Base-by-base conservation (phyloP, 2,329 filamentous ascomycete species). In the Ceratocystis albifundus region DNA sequence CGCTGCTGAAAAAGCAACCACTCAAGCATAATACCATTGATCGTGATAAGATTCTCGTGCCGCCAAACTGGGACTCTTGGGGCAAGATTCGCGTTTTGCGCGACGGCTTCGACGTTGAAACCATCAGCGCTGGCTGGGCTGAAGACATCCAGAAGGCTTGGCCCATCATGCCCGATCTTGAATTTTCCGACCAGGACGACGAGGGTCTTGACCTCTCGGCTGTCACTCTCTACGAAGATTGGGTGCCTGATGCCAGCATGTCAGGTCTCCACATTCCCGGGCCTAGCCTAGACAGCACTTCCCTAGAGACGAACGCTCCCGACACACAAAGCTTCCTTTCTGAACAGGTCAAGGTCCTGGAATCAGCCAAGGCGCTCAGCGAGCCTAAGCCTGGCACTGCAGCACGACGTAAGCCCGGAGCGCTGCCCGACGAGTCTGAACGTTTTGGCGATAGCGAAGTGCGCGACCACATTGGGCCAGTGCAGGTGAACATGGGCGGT, bases 11-110 rank as follows among this genome's bases (percentile, higher is more conserved):
- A 75, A 84, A 86, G 69, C 84, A 90, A 72, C 84, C 88, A 28
- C 80, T 95, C 28, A 94, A 90, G 76, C 88, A 92, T 74, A 96
- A 96, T 71, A 89, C 95, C 68, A 94, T 95, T 70, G 94, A 94
- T 76, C 84, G 93, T 68, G 92, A 96, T 75, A 95, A 95, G 80
- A 92, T 99, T 65, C 81, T 96, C 4, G 89, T 99, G 0, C 93
- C 93, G 1, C 88, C 92, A 17, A 96, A 96, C 74, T 99, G 94
- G 94, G 94, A 99, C 75, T 96, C 92, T 0, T 96, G 91, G 89
- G 92, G 91, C 68, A 99, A 97, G 77, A 96, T 99, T 68, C 84
- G 93, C 53, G 90, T 97, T 57, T 80, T 97, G 32, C 85, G 90
- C 65, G 94, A 96, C 73, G 89, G 87, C 0, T 97, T 97, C 71